Base-by-base conservation (phyloP, 805 yeast species). In the Suhomyces canberraensis region DNA sequence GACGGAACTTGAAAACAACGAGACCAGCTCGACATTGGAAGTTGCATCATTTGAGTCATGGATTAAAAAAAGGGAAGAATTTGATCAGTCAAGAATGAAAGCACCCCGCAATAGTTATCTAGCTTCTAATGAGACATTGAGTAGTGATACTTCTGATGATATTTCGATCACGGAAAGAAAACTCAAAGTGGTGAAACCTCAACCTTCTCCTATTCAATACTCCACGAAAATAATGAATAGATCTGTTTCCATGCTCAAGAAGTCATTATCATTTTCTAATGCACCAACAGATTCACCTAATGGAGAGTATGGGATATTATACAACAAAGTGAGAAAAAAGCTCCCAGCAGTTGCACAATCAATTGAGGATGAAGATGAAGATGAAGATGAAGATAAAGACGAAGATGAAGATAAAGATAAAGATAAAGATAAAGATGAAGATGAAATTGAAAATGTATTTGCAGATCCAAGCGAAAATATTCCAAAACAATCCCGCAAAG, bases 41-140 rank as follows among this genome's bases (percentile, higher is more conserved):
- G 71, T 60, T 18, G 56, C 69, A 8, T 74, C 79, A 4, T 69
- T 76, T 16, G 70, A 69, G 40, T 72, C 78, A 16, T 76, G 80
- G 80, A 66, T 68, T 29, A 60, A 66, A 19, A 76, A 76, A 48
- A 54, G 79, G 42, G 70, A 69, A 36, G 69, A 69, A 38, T 75
- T 60, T 42, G 78, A 70, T 5, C 52, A 45, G 25, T 44, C 49
- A 21, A 44, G 39, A 37, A 33, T 18, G 21, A 49, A 39, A 36
- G 35, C 34, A 35, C 30, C 42, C 13, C 43, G 56, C 24, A 42
- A 48, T 33, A 61, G 63, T 33, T 59, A 47, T 39, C 46, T 59
- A 11, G 62, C 58, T 0, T 60, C 66, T 6, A 57, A 51, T 40
- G 69, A 60, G 19, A 52, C 58, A 4, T 30, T 51, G 15, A 42